Percentiles rank a stretch among this genome's conserved stretches.
Evolutionary conservation across 768 basidiomycete species (phyloP).

Genomic region (Lyophyllum decastes): DNA sequence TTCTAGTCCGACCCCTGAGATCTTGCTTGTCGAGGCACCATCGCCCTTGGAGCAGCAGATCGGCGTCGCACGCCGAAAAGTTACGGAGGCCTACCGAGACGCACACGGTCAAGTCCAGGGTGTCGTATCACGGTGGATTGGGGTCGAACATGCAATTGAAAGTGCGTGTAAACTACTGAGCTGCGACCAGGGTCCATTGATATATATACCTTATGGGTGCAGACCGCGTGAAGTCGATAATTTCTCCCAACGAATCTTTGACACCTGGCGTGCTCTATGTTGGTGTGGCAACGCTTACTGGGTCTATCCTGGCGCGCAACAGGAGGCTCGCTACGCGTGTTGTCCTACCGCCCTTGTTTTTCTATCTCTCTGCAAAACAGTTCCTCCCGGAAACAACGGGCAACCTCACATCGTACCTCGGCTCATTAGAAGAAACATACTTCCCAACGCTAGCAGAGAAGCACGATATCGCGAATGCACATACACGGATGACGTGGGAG

Average conservation of each 20-base stretch:
- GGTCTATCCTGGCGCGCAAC: conserved; percentile 83
- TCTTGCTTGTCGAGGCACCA: conserved; percentile 75
- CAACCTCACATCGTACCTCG: conserved; percentile 69
- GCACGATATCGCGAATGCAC: conserved; percentile 64
- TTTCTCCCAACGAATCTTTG: conserved; percentile 78
- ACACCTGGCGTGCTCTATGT: conserved; percentile 92
- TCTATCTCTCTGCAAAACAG: conserved; percentile 69
- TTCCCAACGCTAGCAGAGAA: conserved; percentile 69
- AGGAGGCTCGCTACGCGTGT: conserved; percentile 69
- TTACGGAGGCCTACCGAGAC: conserved; percentile 54
- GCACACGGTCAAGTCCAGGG: conserved; percentile 70
- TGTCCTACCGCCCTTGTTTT: conserved; percentile 74
- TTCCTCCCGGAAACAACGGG: conserved; percentile 84
- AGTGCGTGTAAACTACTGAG: conserved; percentile 48
- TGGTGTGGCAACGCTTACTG: conserved; percentile 84
- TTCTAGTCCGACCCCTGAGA: conserved; percentile 55
- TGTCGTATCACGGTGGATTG: conserved; percentile 81
- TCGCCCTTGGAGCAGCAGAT: conserved; percentile 80
- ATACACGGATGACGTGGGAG: conserved; percentile 60
- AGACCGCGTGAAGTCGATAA: conserved; percentile 84
- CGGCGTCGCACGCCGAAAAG: conserved; percentile 62
- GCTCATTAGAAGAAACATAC: conserved; percentile 69
- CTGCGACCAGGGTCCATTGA: neutral
- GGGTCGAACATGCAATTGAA: conserved; percentile 82
- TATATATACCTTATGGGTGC: neutral